Conservation (phyloP, 2,329 filamentous ascomycete species). For the Balansia obtecta region DNA sequence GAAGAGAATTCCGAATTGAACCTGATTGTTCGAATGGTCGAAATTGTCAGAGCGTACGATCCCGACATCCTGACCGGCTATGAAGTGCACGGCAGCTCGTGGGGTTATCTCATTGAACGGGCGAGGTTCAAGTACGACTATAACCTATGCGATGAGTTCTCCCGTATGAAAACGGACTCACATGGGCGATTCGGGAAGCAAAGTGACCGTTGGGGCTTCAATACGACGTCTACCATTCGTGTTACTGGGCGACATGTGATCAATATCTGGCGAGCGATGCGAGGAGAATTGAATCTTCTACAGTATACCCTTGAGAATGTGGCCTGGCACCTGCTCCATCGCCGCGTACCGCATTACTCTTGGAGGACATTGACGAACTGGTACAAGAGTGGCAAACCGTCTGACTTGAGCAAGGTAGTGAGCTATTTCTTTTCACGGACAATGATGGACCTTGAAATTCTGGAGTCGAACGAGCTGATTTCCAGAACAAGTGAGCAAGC, state of each 20-base stretch:
- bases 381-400: conserved; percentile 58
- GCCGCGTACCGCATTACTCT: conserved; percentile 76
- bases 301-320: conserved; percentile 98
- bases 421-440: conserved; percentile 67
- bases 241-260: conserved; percentile 94
- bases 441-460: conserved; percentile 74
- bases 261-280: conserved; percentile 95
- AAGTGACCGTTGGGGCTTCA: conserved; percentile 84
- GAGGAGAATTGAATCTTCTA: conserved; percentile 76
- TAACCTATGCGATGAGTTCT: conserved; percentile 83
- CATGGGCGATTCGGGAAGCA: conserved; percentile 79
- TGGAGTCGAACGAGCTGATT: conserved; percentile 82
- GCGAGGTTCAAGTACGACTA: conserved; percentile 79
- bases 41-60: conserved; percentile 72
- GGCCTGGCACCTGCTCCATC: conserved; percentile 78
- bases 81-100: conserved; percentile 85
- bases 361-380: conserved; percentile 69
- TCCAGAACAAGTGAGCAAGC: conserved; percentile 89
- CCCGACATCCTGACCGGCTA: conserved; percentile 92
- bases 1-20: conserved; percentile 74
- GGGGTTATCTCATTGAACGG: conserved; percentile 91
- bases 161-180: conserved; percentile 72
- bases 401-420: conserved; percentile 62
- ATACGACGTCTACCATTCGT: conserved; percentile 79
- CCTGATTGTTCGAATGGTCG: conserved; percentile 71